Base-by-base conservation (phyloP, 2,329 filamentous ascomycete genomes). In the Apiospora sp. region DNA sequence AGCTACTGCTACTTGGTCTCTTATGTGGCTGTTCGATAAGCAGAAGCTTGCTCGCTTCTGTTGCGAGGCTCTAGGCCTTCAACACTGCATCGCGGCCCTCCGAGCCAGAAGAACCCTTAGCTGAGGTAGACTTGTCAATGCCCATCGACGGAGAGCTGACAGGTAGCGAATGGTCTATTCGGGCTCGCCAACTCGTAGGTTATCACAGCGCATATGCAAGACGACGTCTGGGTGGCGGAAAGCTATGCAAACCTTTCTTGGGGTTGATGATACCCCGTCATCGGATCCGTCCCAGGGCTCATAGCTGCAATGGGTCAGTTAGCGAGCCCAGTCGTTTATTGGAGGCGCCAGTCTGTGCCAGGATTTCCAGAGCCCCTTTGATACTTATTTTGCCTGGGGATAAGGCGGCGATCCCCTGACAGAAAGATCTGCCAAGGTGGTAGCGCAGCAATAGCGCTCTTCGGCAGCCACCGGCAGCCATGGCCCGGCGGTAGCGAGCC, bases 371-470 rank as follows among this genome's bases (percentile, higher is more conserved):
- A n/a, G 8, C 30, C 54, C 54, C 30, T 61, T 61, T 12, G 8
- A 22, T 61, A 19, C 58, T 64, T 24, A n/a, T 37, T 64, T 41
- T 41, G 58, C 58, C 22, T 64, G 30, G 19, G 58, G 58, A 41
- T 41, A 64, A 41, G 58, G 58, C 58, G 58, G 58, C 58, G 58
- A 64, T 64, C 58, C 58, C 58, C 58, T 64, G 58, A 41, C 58
- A 46, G 27, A 69, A 30, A 69, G 22, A 24, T 44, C 19, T 49
- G 67, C 44, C 27, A 49, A 69, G 44, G 27, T 69, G 67, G 67
- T 69, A 69, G 67, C 43, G 67, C 46, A 22, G 43, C 43, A 68
- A 68, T 68, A 34, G 67, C 67, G 67, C 37, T 69, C 27, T 30
- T 49, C 67, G 67, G 67, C 19, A 69, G 67, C 34, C 67, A 49